Base-by-base conservation (phyloP, 2,329 filamentous ascomycete genomes). In the Daldinia sp. region DNA sequence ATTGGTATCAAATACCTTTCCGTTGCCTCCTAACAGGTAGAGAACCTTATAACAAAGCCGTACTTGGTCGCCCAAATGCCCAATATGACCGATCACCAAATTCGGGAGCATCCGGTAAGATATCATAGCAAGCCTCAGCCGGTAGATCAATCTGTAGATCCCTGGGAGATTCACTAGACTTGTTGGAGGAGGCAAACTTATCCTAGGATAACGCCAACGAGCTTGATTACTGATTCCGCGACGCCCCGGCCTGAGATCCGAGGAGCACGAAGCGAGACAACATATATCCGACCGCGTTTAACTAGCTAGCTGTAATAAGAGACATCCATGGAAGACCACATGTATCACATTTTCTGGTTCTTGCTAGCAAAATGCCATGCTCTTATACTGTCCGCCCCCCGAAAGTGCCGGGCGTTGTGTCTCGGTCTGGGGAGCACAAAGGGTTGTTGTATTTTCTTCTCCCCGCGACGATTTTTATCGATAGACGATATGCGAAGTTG, bases 361-460 rank as follows among this genome's bases (percentile, higher is more conserved):
- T 10, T 13, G 25, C 15, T 7, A 21, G 5, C n/a, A 47, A 5
- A 25, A 41, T 32, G 29, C 49, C 23, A 30, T 32, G 27, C 7
- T 35, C 43, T 15, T 51, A 55, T 41, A 48, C n/a, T 48, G 13
- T 23, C 21, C 37, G 29, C 39, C 45, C 29, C 11, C 27, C 45
- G 25, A 48, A 43, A 8, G 39, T 43, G 39, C 19, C 39, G 39
- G 19, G 34, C 34, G 3, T 17, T 21, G 19, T 56, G 52, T 62
- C 54, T 62, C 15, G 27, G 34, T 32, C 43, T 35, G 13, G 41
- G 53, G 19, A 27, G 41, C 41, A 54, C 54, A 27, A 37, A 23
- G 39, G n/a, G n/a, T n/a, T n/a, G n/a, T n/a, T 13, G 39, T 9
- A 30, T 4, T 2, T 2, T 10, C 11, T 11, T 10, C 27, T 23